Evolutionary conservation across 257 asterid species (phyloP).

Genomic region (Solanum ossicruentum): DNA sequence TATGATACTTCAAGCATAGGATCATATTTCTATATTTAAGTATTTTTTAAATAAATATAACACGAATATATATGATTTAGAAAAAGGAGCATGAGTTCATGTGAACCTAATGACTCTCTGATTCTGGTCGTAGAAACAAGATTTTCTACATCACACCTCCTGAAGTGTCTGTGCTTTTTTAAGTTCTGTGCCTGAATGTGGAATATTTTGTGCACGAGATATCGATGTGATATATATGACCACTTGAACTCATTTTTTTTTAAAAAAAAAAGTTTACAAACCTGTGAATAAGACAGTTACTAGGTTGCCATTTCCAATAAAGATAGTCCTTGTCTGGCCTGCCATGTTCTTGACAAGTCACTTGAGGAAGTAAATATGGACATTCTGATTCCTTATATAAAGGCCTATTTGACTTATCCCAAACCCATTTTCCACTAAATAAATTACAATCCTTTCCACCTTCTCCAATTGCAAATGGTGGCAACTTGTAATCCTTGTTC

Average conservation of each 20-base stretch:
- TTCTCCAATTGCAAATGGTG: conserved; percentile 50
- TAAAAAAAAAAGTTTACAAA: not conserved
- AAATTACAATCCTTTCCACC: conserved; percentile 48
- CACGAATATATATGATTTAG: too few relatives aligned
- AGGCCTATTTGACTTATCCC: conserved; percentile 54
- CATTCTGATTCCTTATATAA: conserved; percentile 75
- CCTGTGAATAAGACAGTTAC: conserved; percentile 78
- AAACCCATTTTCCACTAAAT: conserved; percentile 74
- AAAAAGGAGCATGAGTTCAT: too few relatives aligned
- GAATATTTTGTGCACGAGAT: not conserved
- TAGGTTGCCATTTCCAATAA: conserved; percentile 93
- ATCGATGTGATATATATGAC: not conserved
- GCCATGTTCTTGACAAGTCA: conserved; percentile 79
- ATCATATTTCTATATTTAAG: too few relatives aligned
- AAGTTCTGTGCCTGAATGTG: not conserved
- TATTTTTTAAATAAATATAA: too few relatives aligned
- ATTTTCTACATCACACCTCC: not conserved
- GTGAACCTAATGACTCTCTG: too few relatives aligned
- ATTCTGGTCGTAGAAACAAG: not conserved
- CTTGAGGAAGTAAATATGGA: conserved; percentile 90
- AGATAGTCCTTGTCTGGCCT: conserved; percentile 78
- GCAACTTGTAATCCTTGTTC: conserved; percentile 38
- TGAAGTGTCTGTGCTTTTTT: accelerated
- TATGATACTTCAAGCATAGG: too few relatives aligned
- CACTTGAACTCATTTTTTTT: not conserved